A percentile compares a stretch with the other conserved stretches of the same genome.
phyloP scores from a whole-genome alignment of 331 rosid species.

The Saraca asoca region DNA sequence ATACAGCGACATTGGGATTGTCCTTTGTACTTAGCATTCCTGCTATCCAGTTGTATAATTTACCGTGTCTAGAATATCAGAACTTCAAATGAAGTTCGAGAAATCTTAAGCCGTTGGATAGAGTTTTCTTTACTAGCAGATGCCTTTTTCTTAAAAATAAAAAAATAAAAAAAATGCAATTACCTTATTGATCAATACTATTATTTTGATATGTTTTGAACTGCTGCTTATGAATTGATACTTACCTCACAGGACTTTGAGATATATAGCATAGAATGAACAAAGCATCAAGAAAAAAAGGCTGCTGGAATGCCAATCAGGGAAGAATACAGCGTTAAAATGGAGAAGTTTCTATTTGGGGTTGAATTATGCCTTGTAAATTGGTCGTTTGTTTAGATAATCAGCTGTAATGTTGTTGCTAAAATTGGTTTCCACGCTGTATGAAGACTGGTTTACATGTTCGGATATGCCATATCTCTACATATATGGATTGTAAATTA shows the following conservation, averaged over 20 bases:
- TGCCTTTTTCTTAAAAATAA: too few relatives aligned
- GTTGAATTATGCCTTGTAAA: constrained; percentile 36
- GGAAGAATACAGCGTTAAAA: constrained; percentile 29
- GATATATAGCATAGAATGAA: constrained; percentile 44
- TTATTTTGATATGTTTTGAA: background rate
- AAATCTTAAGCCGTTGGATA: too few relatives aligned
- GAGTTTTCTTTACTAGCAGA: too few relatives aligned
- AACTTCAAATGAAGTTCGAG: too few relatives aligned
- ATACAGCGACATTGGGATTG: too few relatives aligned
- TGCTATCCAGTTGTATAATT: constrained; percentile 2
- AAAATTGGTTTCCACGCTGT: constrained; percentile 22
- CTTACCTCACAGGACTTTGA: background rate
- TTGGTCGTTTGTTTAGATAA: constrained; percentile 32
- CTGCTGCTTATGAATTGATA: background rate
- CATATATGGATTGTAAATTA: background rate
- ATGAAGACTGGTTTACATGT: constrained; percentile 29
- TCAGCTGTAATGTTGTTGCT: constrained; percentile 26
- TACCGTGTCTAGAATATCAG: background rate
- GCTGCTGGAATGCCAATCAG: constrained; percentile 1
- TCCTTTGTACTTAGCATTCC: background rate
- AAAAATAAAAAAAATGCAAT: too few relatives aligned
- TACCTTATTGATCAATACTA: background rate
- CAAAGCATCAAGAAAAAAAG: constrained; percentile 24
- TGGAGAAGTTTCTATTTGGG: constrained; percentile 30
- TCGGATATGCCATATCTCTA: constrained; percentile 15